These are phyloP conservation scores for Telfairia occidentalis DNA, from an alignment of 331 rosid species.

Conservation along the genomic window DNA sequence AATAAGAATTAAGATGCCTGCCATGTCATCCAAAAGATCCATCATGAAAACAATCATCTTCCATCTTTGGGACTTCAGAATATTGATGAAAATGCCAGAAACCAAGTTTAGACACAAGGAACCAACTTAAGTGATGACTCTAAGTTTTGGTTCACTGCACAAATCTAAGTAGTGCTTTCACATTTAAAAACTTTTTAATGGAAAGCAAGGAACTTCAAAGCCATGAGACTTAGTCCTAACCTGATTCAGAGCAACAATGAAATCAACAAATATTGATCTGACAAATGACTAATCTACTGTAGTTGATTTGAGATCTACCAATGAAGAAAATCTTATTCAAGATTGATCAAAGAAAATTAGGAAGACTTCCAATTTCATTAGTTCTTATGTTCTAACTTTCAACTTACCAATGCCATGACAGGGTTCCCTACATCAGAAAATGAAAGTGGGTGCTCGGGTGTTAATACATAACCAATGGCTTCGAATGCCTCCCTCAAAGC, in stretches of 20 bases:
- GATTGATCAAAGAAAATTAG: not conserved
- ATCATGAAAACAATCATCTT: not conserved
- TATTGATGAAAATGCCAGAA: not conserved
- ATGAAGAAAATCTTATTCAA: not conserved
- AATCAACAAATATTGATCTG: not conserved
- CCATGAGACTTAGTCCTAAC: not conserved
- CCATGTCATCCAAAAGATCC: not conserved
- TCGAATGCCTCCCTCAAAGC: constrained; percentile 87
- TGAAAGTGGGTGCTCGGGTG: constrained; percentile 57
- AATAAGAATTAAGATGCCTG: constrained; percentile 1
- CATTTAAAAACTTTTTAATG: not conserved
- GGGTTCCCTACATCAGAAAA: constrained; percentile 94
- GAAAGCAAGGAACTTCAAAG: not conserved
- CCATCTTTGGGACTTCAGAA: not conserved
- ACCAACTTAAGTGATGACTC: not conserved
- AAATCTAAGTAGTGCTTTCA: not conserved
- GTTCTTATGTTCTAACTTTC: constrained; percentile 11
- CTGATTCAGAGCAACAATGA: not conserved
- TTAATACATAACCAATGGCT: constrained; percentile 65
- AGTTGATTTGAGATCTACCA: not conserved
- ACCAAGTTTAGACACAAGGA: not conserved
- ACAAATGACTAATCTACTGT: not conserved
- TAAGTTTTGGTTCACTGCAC: not conserved
- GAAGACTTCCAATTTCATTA: not conserved
- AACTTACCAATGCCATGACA: constrained; percentile 92